These are phyloP conservation scores for Flagelloscypha sp. DNA, from an alignment of 768 basidiomycete genomes.

Conservation along the genomic window DNA sequence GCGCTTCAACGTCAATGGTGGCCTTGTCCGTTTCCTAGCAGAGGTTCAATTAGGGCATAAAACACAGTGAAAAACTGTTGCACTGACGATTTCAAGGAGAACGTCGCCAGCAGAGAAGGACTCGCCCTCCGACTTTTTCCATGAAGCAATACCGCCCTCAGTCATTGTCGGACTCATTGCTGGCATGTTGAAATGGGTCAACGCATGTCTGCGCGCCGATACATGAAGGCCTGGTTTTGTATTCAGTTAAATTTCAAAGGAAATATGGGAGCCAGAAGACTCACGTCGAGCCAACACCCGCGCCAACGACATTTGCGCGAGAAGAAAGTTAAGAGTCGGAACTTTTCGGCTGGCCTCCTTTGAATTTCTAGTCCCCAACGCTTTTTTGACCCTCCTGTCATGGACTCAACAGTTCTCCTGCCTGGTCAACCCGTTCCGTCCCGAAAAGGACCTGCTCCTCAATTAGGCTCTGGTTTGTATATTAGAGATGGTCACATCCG, in stretches of 20 bases:
- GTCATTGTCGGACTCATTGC: slow-evolving; percentile 99
- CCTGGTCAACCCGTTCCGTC: slow-evolving; percentile 73
- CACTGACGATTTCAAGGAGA: slow-evolving; percentile 84
- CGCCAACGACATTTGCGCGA: slow-evolving; percentile 55
- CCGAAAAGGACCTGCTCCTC: slow-evolving; percentile 45
- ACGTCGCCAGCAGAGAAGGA: slow-evolving; percentile 86
- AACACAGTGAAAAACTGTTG: slow-evolving; percentile 1
- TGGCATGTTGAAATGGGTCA: slow-evolving; percentile 89
- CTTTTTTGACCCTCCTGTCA: slow-evolving; percentile 8
- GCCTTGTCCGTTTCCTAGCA: slow-evolving; percentile 98
- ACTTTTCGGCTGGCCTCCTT: slow-evolving; percentile 14
- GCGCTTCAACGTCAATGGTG: slow-evolving; percentile 98
- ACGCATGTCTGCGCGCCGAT: slow-evolving; percentile 68
- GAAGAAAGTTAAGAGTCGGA: slow-evolving; percentile 14
- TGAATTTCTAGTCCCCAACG: slow-evolving; percentile 7
- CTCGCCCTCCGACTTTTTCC: slow-evolving; percentile 98
- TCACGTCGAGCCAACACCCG: slow-evolving; percentile 61
- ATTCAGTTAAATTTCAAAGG: not conserved
- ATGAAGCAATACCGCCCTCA: slow-evolving; percentile 93
- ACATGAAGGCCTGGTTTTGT: slow-evolving; percentile 70
- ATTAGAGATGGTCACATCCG: slow-evolving; percentile 51
- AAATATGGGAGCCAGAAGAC: slow-evolving; percentile 14
- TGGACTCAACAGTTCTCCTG: slow-evolving; percentile 36
- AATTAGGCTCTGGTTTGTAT: slow-evolving; percentile 63
- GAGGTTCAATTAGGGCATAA: slow-evolving; percentile 9